Base-by-base conservation (phyloP, 2,329 filamentous ascomycete genomes). In the Pyricularia sp. region DNA sequence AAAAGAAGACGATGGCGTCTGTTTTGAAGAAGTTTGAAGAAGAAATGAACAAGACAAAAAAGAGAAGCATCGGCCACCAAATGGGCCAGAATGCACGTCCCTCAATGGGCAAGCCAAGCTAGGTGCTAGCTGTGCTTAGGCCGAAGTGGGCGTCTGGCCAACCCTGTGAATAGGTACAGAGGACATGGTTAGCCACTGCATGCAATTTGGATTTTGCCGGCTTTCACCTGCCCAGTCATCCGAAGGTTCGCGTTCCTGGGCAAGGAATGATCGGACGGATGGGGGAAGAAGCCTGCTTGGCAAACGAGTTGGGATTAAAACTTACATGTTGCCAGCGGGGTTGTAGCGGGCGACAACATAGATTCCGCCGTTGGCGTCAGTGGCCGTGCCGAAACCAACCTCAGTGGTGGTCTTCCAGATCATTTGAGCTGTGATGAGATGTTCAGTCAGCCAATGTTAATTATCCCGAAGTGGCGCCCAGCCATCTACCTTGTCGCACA, bases 351-450 rank as follows among this genome's bases (percentile, higher is more conserved):
- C 69, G 10, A 69, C 69, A 14, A 69, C 69, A 23, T 68, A 69
- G 14, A 69, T 28, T 10, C 69, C 69, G 12, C 69, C 69, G 17
- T 68, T 68, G 69, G 26, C 25, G 61, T 69, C 69, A 11, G 3
- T 33, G 55, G 66, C 64, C n/a, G 66, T 65, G 23, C 58, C 69
- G 11, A 69, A 28, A 23, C 66, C 69, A 14, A 69, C 69, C 59
- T 65, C 31, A 63, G 61, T 69, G 63, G 42, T 66, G 59, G 59
- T 64, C 69, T 73, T 75, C 74, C 74, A 75, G 73, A 76, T 72
- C 61, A 74, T 75, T 70, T 76, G 74, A 69, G 74, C 74, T 75
- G 66, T 30, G 64, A 64, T 25, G 25, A 55, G 23, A 6, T 4
- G 9, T 61, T 6, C 4, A 61, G 58, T 61, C 23, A 61, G 58